Base-by-base conservation (phyloP, 1,284 basidiomycete species). In the Coniferiporia sulphurascens region DNA sequence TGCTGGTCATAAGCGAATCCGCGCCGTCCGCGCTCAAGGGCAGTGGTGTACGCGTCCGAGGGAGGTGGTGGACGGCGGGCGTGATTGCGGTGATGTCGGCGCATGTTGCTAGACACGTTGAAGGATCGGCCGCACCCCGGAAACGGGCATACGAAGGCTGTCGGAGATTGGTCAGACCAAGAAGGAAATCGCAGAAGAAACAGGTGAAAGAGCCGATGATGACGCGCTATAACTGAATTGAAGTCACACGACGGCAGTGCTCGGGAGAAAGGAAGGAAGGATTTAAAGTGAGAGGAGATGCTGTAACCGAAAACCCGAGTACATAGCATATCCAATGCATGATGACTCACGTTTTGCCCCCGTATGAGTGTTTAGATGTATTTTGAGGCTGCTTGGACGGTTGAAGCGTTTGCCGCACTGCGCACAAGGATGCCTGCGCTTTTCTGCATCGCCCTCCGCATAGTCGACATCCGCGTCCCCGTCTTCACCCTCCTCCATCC, bases 31-130 rank as follows among this genome's bases (percentile, higher is more conserved):
- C 43, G n/a, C 12, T 36, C 44, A 6, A 27, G 46, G 19, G 43
- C 45, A 36, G 55, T 3, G 46, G 54, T 46, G 41, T 44, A 17
- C 12, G 38, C 45, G 19, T 45, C 27, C 19, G 46, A 38, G 7
- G 60, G 55, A 12, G 56, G 51, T 5, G 60, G 52, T 27, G 57
- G 52, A 48, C 38, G 53, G 43, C 53, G 21, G 41, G 53, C 73
- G 65, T 90, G 87, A 69, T 87, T 89, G 48, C 87, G 76, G 65
- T 84, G 84, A 67, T 91, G 88, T 7, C 88, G 76, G 45, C 88
- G 80, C 89, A 91, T 89, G 69, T 91, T 91, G 0, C 86, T 89
- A 67, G 89, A 88, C 58, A 90, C 89, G 63, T 88, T 89, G 72
- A 91, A 91, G 59, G 81, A 78, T 22, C 87, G 79, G 34, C 84